These are phyloP conservation scores for Cyberlindnera subsufficiens DNA, from an alignment of 805 yeast genomes.

Conservation along the genomic window DNA sequence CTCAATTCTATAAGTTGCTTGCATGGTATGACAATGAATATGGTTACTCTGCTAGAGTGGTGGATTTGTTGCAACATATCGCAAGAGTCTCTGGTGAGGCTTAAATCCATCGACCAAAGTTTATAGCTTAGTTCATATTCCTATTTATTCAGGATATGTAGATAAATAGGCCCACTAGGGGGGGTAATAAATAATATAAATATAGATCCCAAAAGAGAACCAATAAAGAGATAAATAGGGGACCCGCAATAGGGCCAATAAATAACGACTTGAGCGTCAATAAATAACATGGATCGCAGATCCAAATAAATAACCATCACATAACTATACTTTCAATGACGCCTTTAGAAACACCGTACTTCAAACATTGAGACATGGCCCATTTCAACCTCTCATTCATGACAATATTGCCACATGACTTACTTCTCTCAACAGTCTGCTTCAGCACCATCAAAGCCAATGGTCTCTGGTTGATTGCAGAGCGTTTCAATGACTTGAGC, in stretches of 20 bases:
- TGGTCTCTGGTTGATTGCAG: slow-evolving; percentile 2
- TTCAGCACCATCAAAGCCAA: slow-evolving; percentile 4
- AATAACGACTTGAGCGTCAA: too few relatives aligned
- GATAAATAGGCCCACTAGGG: too few relatives aligned
- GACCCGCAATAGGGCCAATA: not conserved
- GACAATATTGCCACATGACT: slow-evolving; percentile 2
- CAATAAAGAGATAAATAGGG: not conserved
- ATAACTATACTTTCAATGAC: slow-evolving; percentile 3
- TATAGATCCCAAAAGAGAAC: not conserved
- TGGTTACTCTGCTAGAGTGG: slow-evolving; percentile 96
- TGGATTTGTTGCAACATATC: slow-evolving; percentile 78
- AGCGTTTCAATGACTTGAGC: slow-evolving; percentile 1
- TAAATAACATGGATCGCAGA: too few relatives aligned
- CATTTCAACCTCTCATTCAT: slow-evolving; percentile 9
- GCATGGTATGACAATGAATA: slow-evolving; percentile 96
- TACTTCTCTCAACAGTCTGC: slow-evolving; percentile 5
- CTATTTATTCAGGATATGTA: too few relatives aligned
- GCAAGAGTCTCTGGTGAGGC: slow-evolving; percentile 34
- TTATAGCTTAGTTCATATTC: not conserved
- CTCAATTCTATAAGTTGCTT: slow-evolving; percentile 84
- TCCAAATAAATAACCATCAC: slow-evolving; percentile 1
- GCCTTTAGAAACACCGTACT: slow-evolving; percentile 7
- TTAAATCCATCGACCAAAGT: not conserved
- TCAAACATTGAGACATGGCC: slow-evolving; percentile 8
- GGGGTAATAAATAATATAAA: not conserved